Base-by-base conservation (phyloP, 1,284 basidiomycete species). In the Irpex sp. region DNA sequence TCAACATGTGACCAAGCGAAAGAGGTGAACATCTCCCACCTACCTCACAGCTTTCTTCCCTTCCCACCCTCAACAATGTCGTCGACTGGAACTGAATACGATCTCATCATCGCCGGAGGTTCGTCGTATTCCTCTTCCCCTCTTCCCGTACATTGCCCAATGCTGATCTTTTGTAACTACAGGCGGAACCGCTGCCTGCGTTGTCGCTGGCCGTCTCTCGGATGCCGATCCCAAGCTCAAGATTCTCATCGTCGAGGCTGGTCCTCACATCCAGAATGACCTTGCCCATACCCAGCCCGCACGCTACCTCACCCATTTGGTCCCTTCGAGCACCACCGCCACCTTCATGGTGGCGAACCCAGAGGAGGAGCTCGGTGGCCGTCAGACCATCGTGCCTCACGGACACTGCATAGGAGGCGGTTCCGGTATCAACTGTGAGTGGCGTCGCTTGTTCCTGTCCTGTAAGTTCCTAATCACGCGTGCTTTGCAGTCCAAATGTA, bases 341-440 rank as follows among this genome's bases (percentile, higher is more conserved):
- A 77, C 77, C 0, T 71, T 76, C 63, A 74, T 83, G 60, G 65
- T 71, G 2, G 71, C 73, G 2, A 79, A 78, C 56, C 75, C 79
- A 0, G 81, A 77, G 64, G 55, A 74, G 15, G 72, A 77, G 1
- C 68, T 85, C 21, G 73, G 69, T 35, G 79, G 77, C 21, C 79
- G 84, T 9, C 67, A 72, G 33, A 64, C 73, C 3, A 63, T 79
- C 17, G 75, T 82, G 26, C 74, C 76, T 0, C 69, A 73, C 37
- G 84, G 79, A 0, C 72, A 77, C 39, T 78, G 75, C 35, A 70
- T 87, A 0, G 85, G 85, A 3, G 85, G 85, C 6, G 84, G 83
- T 1, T 85, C 83, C 2, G 69, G 71, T 56, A 76, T 86, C 13
- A 85, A 86, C 65, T 84, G 84, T 83, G 58, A 58, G 49, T 56